phyloP scores from a whole-genome alignment of 805 yeast genomes.

The Komagataella mondaviorum region DNA sequence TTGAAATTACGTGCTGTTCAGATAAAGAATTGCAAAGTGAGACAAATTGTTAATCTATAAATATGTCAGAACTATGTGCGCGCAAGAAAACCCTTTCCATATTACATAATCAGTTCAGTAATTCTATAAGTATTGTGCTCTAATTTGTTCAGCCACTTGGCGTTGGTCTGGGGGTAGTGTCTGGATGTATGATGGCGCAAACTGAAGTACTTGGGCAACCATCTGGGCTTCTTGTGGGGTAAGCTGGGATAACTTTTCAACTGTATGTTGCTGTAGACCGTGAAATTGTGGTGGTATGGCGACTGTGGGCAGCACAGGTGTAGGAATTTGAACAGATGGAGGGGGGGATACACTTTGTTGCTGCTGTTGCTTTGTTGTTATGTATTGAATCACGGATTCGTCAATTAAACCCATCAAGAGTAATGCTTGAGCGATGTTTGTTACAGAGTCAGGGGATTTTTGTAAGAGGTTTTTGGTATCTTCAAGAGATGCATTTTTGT shows the following conservation, averaged over 20 bases:
- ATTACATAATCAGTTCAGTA: neutral
- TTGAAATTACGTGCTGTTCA: neutral
- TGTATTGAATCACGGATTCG: slow-evolving; percentile 28
- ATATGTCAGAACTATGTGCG: neutral
- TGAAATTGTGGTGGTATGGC: slow-evolving; percentile 28
- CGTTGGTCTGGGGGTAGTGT: slow-evolving; percentile 37
- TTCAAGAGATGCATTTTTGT: slow-evolving; percentile 37
- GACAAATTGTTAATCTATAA: neutral
- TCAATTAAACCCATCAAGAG: slow-evolving; percentile 69
- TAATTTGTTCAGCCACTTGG: slow-evolving; percentile 39
- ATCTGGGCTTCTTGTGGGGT: slow-evolving; percentile 45
- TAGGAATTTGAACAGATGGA: slow-evolving; percentile 7
- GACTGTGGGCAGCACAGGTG: slow-evolving; percentile 2
- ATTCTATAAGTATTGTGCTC: slow-evolving; percentile 33
- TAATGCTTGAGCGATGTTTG: slow-evolving; percentile 51
- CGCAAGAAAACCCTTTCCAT: neutral
- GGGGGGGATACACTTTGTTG: slow-evolving; percentile 6
- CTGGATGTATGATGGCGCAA: slow-evolving; percentile 35
- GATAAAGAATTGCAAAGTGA: neutral
- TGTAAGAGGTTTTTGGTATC: neutral
- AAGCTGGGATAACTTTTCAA: slow-evolving; percentile 33
- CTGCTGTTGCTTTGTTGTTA: slow-evolving; percentile 7
- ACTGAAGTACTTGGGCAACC: slow-evolving; percentile 37
- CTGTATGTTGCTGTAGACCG: slow-evolving; percentile 31
- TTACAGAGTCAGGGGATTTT: neutral